Evolutionary conservation across 345 rosid species (phyloP).

Genomic region (Syzygium grande): DNA sequence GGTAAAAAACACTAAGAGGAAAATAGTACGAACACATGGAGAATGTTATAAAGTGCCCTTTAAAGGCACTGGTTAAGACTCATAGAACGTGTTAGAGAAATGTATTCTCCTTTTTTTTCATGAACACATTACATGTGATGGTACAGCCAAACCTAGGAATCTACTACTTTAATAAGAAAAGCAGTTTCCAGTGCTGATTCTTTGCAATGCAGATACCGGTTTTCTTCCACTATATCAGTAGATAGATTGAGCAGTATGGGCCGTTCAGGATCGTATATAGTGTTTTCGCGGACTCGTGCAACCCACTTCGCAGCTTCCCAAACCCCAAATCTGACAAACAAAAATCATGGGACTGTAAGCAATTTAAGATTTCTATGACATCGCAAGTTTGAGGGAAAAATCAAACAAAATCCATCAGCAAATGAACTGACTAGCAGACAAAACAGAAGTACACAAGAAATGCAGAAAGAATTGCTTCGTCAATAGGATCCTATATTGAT

Average conservation of each 20-base stretch:
- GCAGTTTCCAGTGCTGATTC: slow-evolving; percentile 74
- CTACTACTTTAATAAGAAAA: slow-evolving; percentile 68
- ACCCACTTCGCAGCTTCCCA: slow-evolving; percentile 98
- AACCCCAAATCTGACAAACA: slow-evolving; percentile 64
- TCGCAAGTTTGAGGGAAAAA: neutral
- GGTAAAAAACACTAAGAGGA: neutral
- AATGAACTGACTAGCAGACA: neutral
- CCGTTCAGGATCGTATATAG: slow-evolving; percentile 54
- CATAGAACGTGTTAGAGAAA: neutral
- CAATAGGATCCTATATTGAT: neutral
- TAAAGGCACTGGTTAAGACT: neutral
- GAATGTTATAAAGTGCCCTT: neutral
- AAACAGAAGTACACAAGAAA: neutral
- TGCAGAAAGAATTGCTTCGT: neutral
- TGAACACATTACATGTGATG: neutral
- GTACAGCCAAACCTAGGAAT: slow-evolving; percentile 16
- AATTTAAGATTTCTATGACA: neutral
- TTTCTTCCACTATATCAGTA: slow-evolving; percentile 82
- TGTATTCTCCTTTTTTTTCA: neutral
- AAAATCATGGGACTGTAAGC: neutral
- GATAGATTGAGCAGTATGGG: slow-evolving; percentile 71
- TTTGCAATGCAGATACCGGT: slow-evolving; percentile 63
- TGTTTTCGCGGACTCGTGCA: slow-evolving; percentile 64
- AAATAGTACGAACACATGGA: neutral
- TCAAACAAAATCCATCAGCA: neutral